Percentiles rank a stretch among this genome's conserved stretches.
Conservation (phyloP, 208 protist genomes). For the Leishmania aethiopica region DNA sequence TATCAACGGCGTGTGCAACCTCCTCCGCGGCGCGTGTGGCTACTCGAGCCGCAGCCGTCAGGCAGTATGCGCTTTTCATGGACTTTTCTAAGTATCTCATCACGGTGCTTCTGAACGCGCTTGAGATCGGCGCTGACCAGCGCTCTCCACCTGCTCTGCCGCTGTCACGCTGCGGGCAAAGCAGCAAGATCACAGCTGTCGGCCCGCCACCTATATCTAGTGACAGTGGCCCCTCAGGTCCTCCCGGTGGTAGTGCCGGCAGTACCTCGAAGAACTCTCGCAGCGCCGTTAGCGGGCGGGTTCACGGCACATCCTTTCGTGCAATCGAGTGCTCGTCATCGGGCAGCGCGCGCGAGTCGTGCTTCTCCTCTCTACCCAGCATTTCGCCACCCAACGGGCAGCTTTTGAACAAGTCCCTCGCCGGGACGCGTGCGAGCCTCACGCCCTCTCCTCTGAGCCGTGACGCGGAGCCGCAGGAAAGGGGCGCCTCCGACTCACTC, state of each 20-base stretch:
- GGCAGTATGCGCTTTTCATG: conserved; percentile 25
- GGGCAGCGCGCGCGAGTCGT: background rate
- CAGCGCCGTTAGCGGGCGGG: background rate
- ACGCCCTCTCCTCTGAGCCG: background rate
- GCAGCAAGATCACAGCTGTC: background rate
- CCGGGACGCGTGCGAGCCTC: background rate
- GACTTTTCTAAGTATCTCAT: conserved; percentile 29
- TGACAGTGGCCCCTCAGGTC: background rate
- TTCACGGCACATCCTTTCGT: background rate
- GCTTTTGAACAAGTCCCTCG: background rate
- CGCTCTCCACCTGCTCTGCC: conserved; percentile 11
- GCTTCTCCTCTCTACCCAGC: background rate
- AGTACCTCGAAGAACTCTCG: conserved; percentile 4
- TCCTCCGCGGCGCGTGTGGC: background rate
- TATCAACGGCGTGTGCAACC: background rate
- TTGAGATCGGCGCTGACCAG: conserved; percentile 29
- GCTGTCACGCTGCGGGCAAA: conserved; percentile 3
- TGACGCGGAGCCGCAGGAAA: background rate
- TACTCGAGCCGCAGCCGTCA: background rate
- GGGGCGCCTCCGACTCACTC: background rate
- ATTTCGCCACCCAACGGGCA: background rate
- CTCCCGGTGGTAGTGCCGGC: background rate
- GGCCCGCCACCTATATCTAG: background rate
- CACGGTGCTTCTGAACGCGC: conserved; percentile 27
- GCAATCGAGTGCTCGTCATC: background rate